Base-by-base conservation (phyloP, 768 basidiomycete genomes). In the Russula griseocarnosa region DNA sequence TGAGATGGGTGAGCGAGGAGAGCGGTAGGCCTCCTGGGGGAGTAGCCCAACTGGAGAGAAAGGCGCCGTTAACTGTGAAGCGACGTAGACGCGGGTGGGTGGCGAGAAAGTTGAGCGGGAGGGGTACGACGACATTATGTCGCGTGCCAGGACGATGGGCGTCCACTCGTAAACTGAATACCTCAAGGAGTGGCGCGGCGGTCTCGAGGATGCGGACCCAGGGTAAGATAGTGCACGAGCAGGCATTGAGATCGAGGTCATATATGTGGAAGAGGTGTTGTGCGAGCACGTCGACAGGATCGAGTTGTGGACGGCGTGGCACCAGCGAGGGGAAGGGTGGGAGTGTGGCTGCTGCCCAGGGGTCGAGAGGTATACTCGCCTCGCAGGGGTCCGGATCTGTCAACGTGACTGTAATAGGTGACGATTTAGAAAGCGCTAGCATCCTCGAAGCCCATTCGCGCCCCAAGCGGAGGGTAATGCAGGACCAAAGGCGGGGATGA, bases 191-290 rank as follows among this genome's bases (percentile, higher is more conserved):
- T 8, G 63, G 63, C 10, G 63, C 63, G 30, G 54, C 38, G 3
- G 38, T 22, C 20, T 44, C 54, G 38, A 65, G 58, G 22, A 56
- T 49, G 40, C 38, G 18, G 3, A 60, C 40, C 59, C 59, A 61
- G 8, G 47, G 40, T 7, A 34, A 11, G 14, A 51, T 44, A 14
- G 13, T 32, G 40, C 59, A 65, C 20, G 59, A 26, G 26, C 63
- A 65, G 30, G 47, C 58, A 32, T 24, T 24, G 18, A 61, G 49
- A n/a, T 56, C 50, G 47, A 65, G 64, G 20, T 56, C 49, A n/a
- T 52, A 40, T 32, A 65, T 61, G 22, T 65, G 63, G 20, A 26
- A 65, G 32, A 65, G 63, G 38, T 65, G 60, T 5, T 61, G 55
- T 4, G 42, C 16, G 47, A 65, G 64, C 9, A 65, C 60, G 49